Conservation (phyloP, 805 yeast genomes). For the Metschnikowia chrysomelidarum region DNA sequence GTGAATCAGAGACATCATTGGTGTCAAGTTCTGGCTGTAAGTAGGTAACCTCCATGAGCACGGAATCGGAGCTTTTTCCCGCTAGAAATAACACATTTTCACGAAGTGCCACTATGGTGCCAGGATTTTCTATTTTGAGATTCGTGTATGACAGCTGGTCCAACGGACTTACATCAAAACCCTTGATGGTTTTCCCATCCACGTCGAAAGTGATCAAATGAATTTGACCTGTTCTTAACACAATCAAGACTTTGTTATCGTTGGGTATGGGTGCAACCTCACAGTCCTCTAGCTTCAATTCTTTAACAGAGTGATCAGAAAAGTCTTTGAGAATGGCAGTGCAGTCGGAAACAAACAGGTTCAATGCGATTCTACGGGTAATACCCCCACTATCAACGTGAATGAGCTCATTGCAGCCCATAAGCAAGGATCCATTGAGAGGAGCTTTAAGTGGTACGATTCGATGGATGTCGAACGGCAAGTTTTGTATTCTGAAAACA, state of each 20-base stretch:
- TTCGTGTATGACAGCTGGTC: constrained; percentile 28
- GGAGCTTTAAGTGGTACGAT: constrained; percentile 65
- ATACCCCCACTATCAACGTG: constrained; percentile 81
- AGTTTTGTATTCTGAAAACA: constrained; percentile 57
- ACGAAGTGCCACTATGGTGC: constrained; percentile 41
- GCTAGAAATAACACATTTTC: constrained; percentile 54
- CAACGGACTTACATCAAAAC: constrained; percentile 31
- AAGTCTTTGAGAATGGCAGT: constrained; percentile 37
- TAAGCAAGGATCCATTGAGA: constrained; percentile 61
- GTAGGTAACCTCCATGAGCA: constrained; percentile 45
- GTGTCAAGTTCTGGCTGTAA: constrained; percentile 11
- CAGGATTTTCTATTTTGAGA: constrained; percentile 37
- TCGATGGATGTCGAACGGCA: constrained; percentile 73
- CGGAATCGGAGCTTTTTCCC: constrained; percentile 57
- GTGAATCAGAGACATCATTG: neutral
- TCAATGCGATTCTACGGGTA: constrained; percentile 59
- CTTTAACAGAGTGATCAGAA: constrained; percentile 48
- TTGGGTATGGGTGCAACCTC: constrained; percentile 33
- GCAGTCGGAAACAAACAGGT: constrained; percentile 45
- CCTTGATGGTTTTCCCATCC: constrained; percentile 43
- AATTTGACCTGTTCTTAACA: constrained; percentile 33
- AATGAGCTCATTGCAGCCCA: constrained; percentile 76
- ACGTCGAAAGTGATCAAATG: constrained; percentile 36
- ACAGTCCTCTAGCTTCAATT: constrained; percentile 56
- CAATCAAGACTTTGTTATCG: constrained; percentile 34